These are phyloP conservation scores for Bacidia rubella DNA, from an alignment of 495 filamentous ascomycete species.

Conservation along the genomic window DNA sequence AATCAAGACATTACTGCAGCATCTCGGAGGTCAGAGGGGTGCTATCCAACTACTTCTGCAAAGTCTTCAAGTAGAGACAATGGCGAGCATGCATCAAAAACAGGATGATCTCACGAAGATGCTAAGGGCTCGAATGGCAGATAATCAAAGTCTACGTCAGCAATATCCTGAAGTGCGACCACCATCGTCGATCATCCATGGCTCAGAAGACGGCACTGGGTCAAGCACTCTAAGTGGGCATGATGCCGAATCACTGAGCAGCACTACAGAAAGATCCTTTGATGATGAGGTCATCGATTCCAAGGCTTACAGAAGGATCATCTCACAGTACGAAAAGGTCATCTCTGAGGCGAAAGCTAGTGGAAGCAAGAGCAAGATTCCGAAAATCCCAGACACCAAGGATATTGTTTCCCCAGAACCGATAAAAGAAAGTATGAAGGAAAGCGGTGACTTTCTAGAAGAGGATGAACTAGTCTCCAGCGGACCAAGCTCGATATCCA, in stretches of 20 bases:
- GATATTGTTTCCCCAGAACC: no score
- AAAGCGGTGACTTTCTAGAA: no score
- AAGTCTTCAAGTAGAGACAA: not conserved
- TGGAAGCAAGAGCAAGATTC: no score
- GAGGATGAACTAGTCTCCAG: not conserved
- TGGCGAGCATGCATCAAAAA: not conserved
- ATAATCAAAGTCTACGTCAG: not conserved
- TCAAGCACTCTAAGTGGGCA: not conserved
- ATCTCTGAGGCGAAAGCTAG: not conserved
- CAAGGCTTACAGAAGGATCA: not conserved
- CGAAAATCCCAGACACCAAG: no score
- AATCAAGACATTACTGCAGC: not conserved
- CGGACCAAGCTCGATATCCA: not conserved
- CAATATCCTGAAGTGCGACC: not conserved
- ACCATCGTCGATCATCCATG: not conserved
- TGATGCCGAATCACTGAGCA: not conserved
- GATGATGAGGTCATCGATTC: not conserved
- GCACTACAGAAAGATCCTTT: not conserved
- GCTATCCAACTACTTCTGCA: not conserved
- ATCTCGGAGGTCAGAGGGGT: not conserved
- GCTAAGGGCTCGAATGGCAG: not conserved
- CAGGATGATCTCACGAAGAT: not conserved
- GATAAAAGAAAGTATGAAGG: no score
- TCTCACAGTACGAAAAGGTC: not conserved
- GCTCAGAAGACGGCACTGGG: not conserved